Conservation (phyloP, 2,329 filamentous ascomycete species). For the Fusarium solani-melongenae region DNA sequence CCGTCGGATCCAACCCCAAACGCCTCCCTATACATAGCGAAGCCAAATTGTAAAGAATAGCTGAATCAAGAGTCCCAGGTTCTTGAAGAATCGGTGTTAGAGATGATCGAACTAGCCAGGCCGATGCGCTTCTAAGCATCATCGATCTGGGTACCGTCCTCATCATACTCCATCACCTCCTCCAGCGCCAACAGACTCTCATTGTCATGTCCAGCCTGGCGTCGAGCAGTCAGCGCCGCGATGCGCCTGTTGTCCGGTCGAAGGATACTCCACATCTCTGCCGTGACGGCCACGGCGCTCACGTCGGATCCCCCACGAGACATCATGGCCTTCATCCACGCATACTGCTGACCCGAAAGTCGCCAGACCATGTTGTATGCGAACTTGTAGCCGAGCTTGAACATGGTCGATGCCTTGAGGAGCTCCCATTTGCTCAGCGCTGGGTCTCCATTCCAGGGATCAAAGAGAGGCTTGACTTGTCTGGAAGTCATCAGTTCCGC, state of each 20-base stretch:
- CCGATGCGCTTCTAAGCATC: constrained; percentile 41
- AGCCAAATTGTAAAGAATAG: background rate
- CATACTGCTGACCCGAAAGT: constrained; percentile 61
- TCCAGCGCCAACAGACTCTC: constrained; percentile 41
- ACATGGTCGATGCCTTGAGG: constrained; percentile 62
- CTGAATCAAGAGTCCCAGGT: constrained; percentile 15
- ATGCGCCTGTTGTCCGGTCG: constrained; percentile 51
- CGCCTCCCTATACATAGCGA: background rate
- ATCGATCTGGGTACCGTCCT: constrained; percentile 44
- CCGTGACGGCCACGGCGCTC: constrained; percentile 48
- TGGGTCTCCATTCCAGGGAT: constrained; percentile 35
- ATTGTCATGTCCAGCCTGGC: constrained; percentile 31
- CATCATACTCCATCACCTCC: constrained; percentile 45
- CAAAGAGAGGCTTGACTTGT: constrained; percentile 44
- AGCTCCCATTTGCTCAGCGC: constrained; percentile 57
- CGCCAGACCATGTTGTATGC: constrained; percentile 55
- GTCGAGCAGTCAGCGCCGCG: constrained; percentile 24
- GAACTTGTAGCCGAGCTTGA: constrained; percentile 50
- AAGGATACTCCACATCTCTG: constrained; percentile 50
- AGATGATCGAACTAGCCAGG: background rate
- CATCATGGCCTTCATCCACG: constrained; percentile 55
- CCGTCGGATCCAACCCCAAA: background rate
- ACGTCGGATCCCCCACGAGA: constrained; percentile 27
- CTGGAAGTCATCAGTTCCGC: constrained; percentile 34
- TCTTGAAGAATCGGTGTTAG: constrained; percentile 1